Evolutionary conservation across 2,329 filamentous ascomycete species (phyloP), one percentile per base, ranked within the genome.

Genomic region (Aspergillus aculeatus): DNA sequence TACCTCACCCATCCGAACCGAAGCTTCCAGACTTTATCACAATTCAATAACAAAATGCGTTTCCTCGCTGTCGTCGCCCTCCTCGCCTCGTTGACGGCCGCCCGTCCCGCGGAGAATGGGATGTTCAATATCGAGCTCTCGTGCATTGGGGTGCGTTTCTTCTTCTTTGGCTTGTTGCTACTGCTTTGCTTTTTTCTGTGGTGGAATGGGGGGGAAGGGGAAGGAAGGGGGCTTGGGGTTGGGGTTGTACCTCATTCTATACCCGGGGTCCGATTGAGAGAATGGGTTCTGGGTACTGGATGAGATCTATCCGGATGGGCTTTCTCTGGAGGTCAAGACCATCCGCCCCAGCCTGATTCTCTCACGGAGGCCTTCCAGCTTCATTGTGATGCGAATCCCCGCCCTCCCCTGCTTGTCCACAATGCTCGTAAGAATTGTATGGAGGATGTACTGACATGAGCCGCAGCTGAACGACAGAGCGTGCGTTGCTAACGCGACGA

Each of bases 1-100:
- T 4, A 14, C n/a, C 12, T 31, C 12, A 10, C 16, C 19, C 23
- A 31, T 54, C 35, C 24, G n/a, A 35, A 24, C 29, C 44, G 11
- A 2, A 32, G 7, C 31, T 2, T 32, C 2, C 31, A 32, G 9
- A 12, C 31, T 32, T 32, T 4, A 12, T 23, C 23, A 23, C 23
- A 32, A 7, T 12, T 3, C 31, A 12, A 10, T 5, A 26, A 3
- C 54, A 57, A 50, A 16, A 65, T 65, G 61, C 63, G 58, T 41
- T 60, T 64, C 57, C 24, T 65, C 51, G 32, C 58, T 16, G 41
- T 53, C 41, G 14, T 62, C 53, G 47, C 59, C 47, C 32, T 62
- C 38, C 26, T 63, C 41, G 50, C 56, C 32, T 47, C 57, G 23
- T 47, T 52, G 16, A 50, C 50, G 5, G 35, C 57, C n/a, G 56